Evolutionary conservation across 495 filamentous ascomycete species (phyloP), one percentile per base, ranked within the genome.

Genomic region (Clohesyomyces aquaticus): DNA sequence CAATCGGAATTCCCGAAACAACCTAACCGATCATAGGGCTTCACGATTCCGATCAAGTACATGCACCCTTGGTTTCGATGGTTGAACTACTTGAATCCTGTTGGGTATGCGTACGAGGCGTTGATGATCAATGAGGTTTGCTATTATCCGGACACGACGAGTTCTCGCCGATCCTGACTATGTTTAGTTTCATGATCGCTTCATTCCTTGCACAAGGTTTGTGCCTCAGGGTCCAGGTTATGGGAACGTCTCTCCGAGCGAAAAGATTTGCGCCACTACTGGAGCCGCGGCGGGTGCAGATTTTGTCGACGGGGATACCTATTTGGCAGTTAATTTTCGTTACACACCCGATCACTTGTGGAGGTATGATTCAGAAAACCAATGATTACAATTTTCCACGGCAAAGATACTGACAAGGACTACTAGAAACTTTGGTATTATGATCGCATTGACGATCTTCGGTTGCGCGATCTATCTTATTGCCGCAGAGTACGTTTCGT

Each of bases 31-130:
- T n/a, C n/a, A n/a, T n/a, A n/a, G n/a, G n/a, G 92, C 4, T 96
- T 96, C 72, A 85, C 84, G 1, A 88, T 96, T 59, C 92, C 91
- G 0, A 81, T 84, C 1, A 19, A 73, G 48, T 82, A 86, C 68
- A 95, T 95, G 90, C 83, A 84, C 4, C 77, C 6, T 32, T 38
- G 32, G 32, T 38, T 6, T 38, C 32, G 75, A 1, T 69, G 66
- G 66, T 25, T 69, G 4, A 11, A 51, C 4, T 66, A 53, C 45
- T 45, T 71, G 11, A 69, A 69, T 35, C 69, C 69, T 0, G 43
- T 69, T 28, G 9, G n/a, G 19, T 71, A 69, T 32, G 66, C 32
- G 1, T 69, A 54, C 49, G 69, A 71, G 47, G 29, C 4, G 14
- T 12, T 66, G 4, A 49, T 71, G 42, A 49, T 60, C 14, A 71